Base-by-base conservation (phyloP, 2,329 filamentous ascomycete genomes). In the Davidsoniella neocaledoniae region DNA sequence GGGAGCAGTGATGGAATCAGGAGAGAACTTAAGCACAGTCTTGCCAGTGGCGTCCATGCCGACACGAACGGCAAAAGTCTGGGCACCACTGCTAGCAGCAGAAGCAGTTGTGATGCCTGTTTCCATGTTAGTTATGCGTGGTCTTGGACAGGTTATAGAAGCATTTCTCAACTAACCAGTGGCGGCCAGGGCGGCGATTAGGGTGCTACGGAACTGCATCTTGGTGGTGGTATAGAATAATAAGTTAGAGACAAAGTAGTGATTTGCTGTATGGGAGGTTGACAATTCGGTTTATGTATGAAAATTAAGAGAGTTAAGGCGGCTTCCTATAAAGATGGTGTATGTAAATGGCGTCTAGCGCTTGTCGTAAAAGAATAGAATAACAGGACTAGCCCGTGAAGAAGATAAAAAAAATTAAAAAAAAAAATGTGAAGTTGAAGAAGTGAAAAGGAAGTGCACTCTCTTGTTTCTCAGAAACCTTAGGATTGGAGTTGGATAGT, bases 1-100 rank as follows among this genome's bases (percentile, higher is more conserved):
- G 82, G 82, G 50, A 29, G 79, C 83, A 55, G 68, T 69, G 61
- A 90, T 62, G 58, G 72, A 78, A 57, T 81, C 70, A 39, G 84
- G 84, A 55, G 66, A 76, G 69, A 78, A 88, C 54, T 66, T 71
- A 51, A 83, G 66, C 38, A 57, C 63, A 8, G 63, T 63, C 43
- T 66, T 67, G 57, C 71, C 68, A 59, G 74, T 74, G 54, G 69
- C 64, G 21, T 62, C 67, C 56, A 66, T 63, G 54, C 74, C 74
- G 51, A 87, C 83, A 55, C 75, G 73, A 50, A 86, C 76, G 52
- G 54, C 53, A 42, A 56, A 53, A 4, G 52, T 53, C 40, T 50
- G 16, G 5, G 33, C 41, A 6, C 51, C 51, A 6, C 17, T 46
- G 49, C 19, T 26, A 43, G 48, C 19, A 16, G n/a, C 21, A 5